phyloP scores from a whole-genome alignment of 345 rosid species.

The Carallia pectinifolia region DNA sequence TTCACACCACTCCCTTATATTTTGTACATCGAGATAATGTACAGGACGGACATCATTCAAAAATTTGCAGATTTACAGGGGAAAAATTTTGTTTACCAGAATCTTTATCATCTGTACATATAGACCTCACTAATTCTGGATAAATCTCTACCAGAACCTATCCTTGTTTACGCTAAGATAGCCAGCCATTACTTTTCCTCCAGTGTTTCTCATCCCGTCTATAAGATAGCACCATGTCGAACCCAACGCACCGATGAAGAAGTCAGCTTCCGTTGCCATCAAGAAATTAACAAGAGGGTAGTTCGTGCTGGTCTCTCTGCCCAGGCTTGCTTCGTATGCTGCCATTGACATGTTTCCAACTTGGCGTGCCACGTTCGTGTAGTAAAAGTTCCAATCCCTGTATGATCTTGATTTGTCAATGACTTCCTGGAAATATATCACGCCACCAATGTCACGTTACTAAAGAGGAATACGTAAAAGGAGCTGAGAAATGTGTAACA shows the following conservation, averaged over 20 bases:
- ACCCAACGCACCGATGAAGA: constrained; percentile 87
- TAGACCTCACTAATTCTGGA: neutral
- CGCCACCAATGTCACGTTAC: neutral
- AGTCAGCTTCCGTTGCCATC: constrained; percentile 88
- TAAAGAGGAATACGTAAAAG: neutral
- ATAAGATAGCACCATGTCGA: constrained; percentile 97
- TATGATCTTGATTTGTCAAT: constrained; percentile 52
- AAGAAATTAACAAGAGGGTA: constrained; percentile 91
- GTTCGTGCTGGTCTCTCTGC: constrained; percentile 88
- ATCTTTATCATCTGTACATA: neutral
- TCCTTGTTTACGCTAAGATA: constrained; percentile 92
- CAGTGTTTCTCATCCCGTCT: constrained; percentile 95
- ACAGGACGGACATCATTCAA: neutral
- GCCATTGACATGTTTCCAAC: constrained; percentile 83
- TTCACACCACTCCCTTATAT: neutral
- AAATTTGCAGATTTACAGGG: constrained; percentile 2
- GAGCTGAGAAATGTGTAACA: neutral
- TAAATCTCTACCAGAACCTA: constrained; percentile 66
- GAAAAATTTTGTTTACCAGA: neutral
- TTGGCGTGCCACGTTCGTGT: constrained; percentile 76
- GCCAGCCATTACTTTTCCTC: constrained; percentile 93
- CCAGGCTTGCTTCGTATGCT: constrained; percentile 76
- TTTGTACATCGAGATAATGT: neutral
- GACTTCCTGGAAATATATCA: constrained; percentile 45
- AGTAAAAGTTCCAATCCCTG: constrained; percentile 67